Percentiles rank a stretch among this genome's conserved stretches.
Evolutionary conservation across 148 eudicot genomes (phyloP).

Genomic region (Rhododendron molle): DNA sequence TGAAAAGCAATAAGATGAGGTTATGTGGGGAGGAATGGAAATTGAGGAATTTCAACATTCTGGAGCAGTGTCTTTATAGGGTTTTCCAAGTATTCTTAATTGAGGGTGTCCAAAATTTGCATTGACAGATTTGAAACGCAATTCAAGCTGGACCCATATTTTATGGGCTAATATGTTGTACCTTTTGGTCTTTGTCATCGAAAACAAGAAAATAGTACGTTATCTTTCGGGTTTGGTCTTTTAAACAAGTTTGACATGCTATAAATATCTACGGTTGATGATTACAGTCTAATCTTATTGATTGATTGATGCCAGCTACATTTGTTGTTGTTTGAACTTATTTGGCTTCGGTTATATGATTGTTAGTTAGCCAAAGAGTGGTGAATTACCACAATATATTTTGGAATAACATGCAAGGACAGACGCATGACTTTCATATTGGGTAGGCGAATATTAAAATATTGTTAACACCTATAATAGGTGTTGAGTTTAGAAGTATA

Average conservation of each 20-base stretch:
- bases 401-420: too few species aligned
- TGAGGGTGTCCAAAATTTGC: background rate
- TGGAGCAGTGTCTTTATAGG: background rate
- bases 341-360: too few species aligned
- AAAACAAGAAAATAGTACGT: background rate
- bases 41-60: background rate
- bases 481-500: too few species aligned
- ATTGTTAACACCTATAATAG: too few species aligned
- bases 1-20: too few species aligned
- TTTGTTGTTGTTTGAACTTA: too few species aligned
- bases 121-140: background rate
- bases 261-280: background rate
- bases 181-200: background rate
- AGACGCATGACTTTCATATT: too few species aligned
- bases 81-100: background rate
- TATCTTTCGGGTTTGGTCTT: background rate
- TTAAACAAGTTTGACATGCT: background rate
- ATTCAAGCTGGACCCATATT: background rate
- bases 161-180: background rate
- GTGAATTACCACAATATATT: too few species aligned
- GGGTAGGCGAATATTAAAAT: too few species aligned
- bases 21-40: background rate
- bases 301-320: too few species aligned
- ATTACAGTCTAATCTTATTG: too few species aligned
- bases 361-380: too few species aligned